These are phyloP conservation scores for Solanum etuberosum DNA, from an alignment of 257 asterid species.

Conservation along the genomic window DNA sequence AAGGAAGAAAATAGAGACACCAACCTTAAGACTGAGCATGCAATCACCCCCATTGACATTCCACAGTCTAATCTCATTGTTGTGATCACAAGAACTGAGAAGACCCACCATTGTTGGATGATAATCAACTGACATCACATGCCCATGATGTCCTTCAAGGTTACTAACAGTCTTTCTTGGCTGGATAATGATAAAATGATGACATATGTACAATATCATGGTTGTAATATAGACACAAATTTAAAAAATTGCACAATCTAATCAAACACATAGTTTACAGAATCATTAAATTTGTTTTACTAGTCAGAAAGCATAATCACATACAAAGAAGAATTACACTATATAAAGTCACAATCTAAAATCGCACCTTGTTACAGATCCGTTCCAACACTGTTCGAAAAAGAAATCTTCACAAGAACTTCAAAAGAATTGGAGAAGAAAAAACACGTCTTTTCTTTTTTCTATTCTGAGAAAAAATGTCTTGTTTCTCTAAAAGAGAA, in stretches of 20 bases:
- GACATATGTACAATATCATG: not conserved
- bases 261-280: not conserved
- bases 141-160: not conserved
- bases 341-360: not conserved
- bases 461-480: no score
- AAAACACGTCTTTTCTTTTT: no score
- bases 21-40: not conserved
- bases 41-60: not conserved
- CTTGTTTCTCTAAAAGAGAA: no score
- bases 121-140: not conserved
- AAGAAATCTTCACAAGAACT: no score
- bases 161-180: not conserved
- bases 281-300: no score
- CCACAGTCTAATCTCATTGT: not conserved
- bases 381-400: no score
- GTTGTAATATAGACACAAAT: not conserved
- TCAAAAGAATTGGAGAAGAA: no score
- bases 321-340: accelerated
- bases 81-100: not conserved
- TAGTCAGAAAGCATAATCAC: not conserved
- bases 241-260: not conserved
- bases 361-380: no score
- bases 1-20: not conserved
- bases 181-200: not conserved
- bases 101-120: not conserved